Evolutionary conservation across 108 stramenopile species (phyloP).

Genomic region (Fragilaria crotonensis): DNA sequence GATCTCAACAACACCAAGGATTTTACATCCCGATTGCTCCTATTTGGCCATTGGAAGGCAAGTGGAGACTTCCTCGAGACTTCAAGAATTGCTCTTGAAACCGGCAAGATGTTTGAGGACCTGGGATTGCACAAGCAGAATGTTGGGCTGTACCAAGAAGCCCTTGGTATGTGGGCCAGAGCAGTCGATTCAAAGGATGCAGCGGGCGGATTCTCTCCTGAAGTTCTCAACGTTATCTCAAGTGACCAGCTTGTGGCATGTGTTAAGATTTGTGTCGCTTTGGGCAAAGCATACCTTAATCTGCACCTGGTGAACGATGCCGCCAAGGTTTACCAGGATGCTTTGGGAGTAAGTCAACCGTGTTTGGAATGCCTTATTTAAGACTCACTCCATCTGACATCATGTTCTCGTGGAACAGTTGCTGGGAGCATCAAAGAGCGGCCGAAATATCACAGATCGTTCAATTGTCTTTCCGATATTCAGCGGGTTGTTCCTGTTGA

Average conservation of each 20-base stretch:
- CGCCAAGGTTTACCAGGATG: conserved; percentile 10
- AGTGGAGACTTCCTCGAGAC: conserved; percentile 41
- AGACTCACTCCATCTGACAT: too few species aligned
- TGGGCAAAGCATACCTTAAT: neutral
- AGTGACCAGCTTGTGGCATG: neutral
- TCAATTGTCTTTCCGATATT: conserved; percentile 56
- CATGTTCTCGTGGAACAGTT: neutral
- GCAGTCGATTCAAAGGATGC: neutral
- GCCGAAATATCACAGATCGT: conserved; percentile 22
- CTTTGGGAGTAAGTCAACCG: neutral
- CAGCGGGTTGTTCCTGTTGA: conserved; percentile 35
- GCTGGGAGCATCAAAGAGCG: neutral
- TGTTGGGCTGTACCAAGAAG: conserved; percentile 6
- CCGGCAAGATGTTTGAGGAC: conserved; percentile 22
- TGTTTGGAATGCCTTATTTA: too few species aligned
- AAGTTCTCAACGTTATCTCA: neutral
- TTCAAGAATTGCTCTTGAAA: conserved; percentile 32
- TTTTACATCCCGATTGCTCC: conserved; percentile 4
- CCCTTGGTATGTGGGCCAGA: neutral
- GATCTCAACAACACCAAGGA: neutral
- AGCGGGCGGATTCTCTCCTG: neutral
- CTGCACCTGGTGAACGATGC: neutral
- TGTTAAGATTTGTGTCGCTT: neutral
- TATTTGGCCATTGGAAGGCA: conserved; percentile 52
- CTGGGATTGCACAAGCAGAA: conserved; percentile 13